Base-by-base conservation (phyloP, 2,329 filamentous ascomycete genomes). In the Teratosphaeriaceae sp. region DNA sequence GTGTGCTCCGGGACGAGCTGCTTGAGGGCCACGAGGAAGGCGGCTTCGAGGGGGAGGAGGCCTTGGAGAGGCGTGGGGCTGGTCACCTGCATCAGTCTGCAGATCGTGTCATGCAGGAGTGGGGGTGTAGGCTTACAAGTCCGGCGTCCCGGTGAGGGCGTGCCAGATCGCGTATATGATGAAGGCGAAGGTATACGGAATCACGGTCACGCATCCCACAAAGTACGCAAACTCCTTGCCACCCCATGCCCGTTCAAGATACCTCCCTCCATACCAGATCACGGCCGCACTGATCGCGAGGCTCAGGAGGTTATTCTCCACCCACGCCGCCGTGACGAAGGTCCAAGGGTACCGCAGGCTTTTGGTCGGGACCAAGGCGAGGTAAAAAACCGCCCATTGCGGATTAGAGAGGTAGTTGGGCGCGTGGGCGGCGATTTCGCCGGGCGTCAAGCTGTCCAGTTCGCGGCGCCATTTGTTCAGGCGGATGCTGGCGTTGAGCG, bases 1-100 rank as follows among this genome's bases (percentile, higher is more conserved):
- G 92, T 98, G 66, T 98, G 92, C 49, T 95, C 89, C 18, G 92
- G 92, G 26, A 97, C 85, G 38, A 98, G 85, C 67, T 98, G 92
- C 69, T 94, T 97, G 69, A 97, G 95, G 42, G 90, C 87, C 57
- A 97, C 87, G 48, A 98, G 84, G 70, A 97, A 97, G 48, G 85
- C 83, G 36, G 92, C 88, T 65, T 96, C 90, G 45, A 96, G 74
- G 13, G 89, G 82, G 50, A 95, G 83, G 43, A 88, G 89, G 55
- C 92, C 92, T 55, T 85, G 86, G 60, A 97, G 86, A 50, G 85
- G 83, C 35, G 85, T 88, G 36, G 85, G 92, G 57, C 63, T 68
- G 47, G 12, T 20, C n/a, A n/a, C 5, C 30, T 8, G n/a, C 19
- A 18, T 40, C 29, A 23, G 26, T 27, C 22, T n/a, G 6, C 9